Evolutionary conservation across 2,329 filamentous ascomycete species (phyloP), one percentile per base, ranked within the genome.

Genomic region (Phyllosticta citrichinensis): DNA sequence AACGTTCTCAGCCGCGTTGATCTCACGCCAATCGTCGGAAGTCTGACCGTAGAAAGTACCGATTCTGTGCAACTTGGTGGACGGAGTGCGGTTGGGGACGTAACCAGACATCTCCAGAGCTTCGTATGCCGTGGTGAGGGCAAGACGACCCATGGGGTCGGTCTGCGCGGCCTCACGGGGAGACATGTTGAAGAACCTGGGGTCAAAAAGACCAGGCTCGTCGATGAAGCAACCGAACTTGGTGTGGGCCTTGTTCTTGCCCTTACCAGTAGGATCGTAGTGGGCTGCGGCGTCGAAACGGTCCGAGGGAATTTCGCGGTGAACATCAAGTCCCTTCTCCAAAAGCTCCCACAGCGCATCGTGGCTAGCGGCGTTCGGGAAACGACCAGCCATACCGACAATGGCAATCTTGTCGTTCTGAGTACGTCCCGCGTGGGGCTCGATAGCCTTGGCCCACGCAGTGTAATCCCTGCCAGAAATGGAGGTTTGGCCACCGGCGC

Each of bases 131-230:
- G 88, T 91, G 9, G 86, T 83, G 22, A 94, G 76, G 2, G 87
- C 87, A 65, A 92, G 79, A 66, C 89, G 82, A 71, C 91, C 88
- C 82, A 90, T 90, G 0, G 89, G 89, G 70, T 93, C 89, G 1
- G 87, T 91, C 69, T 91, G 87, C 57, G 84, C 83, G 27, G 89
- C 89, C 74, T 93, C 88, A 66, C 87, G 83, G 5, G 88, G 88
- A 40, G 88, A 91, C 86, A 93, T 91, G 74, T 91, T 91, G 81
- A 93, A 93, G 75, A 93, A 92, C 0, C 86, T 80, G n/a, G 87
- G 86, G 67, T 93, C 89, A 68, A 93, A 93, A 55, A 87, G 78
- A 60, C 87, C 87, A 0, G 88, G 88, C 63, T 91, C 82, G 64
- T 90, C 84, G 65, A 90, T 82, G 75, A 85, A 91, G 75, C 87